A percentile compares a stretch with the other conserved stretches of the same genome.
phyloP scores from a whole-genome alignment of 169 alveolate species.

The Plasmodium vinckei region DNA sequence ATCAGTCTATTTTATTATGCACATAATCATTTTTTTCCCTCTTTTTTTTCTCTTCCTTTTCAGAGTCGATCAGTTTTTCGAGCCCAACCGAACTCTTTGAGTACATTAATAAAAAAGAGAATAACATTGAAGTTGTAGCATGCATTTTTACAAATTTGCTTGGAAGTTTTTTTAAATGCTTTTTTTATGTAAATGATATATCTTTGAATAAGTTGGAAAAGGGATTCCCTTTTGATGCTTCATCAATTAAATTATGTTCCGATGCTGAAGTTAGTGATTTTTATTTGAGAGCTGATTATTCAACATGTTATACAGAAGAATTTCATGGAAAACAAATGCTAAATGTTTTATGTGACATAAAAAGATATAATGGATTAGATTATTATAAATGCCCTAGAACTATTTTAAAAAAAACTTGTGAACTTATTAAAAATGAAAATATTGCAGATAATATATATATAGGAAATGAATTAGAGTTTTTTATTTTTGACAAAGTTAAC shows the following conservation, averaged over 20 bases:
- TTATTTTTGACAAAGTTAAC: conserved; percentile 83
- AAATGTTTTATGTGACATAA: conserved; percentile 77
- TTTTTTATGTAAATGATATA: conserved; percentile 56
- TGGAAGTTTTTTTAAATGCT: conserved; percentile 60
- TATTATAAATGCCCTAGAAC: conserved; percentile 78
- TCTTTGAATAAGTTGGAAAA: conserved; percentile 60
- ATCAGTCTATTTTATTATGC: neutral
- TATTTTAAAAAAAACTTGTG: conserved; percentile 54
- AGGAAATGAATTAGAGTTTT: conserved; percentile 88
- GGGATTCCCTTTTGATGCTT: conserved; percentile 84
- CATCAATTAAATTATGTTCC: conserved; percentile 80
- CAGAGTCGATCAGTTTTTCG: conserved; percentile 1
- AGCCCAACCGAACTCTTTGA: conserved; percentile 22
- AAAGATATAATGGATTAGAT: conserved; percentile 70
- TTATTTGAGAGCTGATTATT: conserved; percentile 73
- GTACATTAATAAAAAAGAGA: conserved; percentile 22
- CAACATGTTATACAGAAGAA: conserved; percentile 79
- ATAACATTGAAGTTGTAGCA: conserved; percentile 57
- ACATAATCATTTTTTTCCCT: neutral
- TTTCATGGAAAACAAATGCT: conserved; percentile 66
- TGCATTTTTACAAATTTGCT: conserved; percentile 51
- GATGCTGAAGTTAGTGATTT: conserved; percentile 79
- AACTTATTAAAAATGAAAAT: conserved; percentile 34
- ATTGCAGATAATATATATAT: conserved; percentile 75
- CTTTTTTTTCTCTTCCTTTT: neutral